Conservation (phyloP, 495 filamentous ascomycete genomes). For the Penicillium canariense region DNA sequence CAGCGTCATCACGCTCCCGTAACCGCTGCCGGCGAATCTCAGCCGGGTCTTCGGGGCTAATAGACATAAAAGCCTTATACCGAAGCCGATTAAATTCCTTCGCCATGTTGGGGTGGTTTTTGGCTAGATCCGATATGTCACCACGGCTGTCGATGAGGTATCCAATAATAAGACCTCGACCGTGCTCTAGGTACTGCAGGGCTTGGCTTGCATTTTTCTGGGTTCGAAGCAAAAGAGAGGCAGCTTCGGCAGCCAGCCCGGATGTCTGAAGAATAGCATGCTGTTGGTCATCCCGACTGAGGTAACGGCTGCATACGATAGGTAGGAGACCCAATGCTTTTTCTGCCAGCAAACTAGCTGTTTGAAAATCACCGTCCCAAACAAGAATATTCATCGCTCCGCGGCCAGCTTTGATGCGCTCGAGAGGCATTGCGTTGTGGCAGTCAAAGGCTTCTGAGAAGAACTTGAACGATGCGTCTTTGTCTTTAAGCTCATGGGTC, state of each 20-base stretch:
- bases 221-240: background rate
- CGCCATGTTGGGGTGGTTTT: background rate
- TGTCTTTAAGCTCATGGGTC: too few species aligned
- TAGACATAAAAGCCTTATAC: background rate
- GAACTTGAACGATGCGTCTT: too few species aligned
- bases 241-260: background rate
- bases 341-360: too few species aligned
- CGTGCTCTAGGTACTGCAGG: background rate
- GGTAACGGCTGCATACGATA: background rate
- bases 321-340: background rate
- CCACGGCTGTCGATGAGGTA: background rate
- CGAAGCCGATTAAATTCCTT: background rate
- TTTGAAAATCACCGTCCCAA: too few species aligned
- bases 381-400: too few species aligned
- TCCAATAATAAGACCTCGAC: background rate
- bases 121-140: background rate
- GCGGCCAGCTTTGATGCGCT: too few species aligned
- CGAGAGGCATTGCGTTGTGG: too few species aligned
- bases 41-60: background rate
- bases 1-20: background rate
- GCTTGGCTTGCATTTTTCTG: background rate
- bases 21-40: too few species aligned
- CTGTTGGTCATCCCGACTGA: background rate
- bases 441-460: too few species aligned
- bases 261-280: background rate